Evolutionary conservation across 2,329 filamentous ascomycete species (phyloP).

Genomic region (Colletotrichum sp.): DNA sequence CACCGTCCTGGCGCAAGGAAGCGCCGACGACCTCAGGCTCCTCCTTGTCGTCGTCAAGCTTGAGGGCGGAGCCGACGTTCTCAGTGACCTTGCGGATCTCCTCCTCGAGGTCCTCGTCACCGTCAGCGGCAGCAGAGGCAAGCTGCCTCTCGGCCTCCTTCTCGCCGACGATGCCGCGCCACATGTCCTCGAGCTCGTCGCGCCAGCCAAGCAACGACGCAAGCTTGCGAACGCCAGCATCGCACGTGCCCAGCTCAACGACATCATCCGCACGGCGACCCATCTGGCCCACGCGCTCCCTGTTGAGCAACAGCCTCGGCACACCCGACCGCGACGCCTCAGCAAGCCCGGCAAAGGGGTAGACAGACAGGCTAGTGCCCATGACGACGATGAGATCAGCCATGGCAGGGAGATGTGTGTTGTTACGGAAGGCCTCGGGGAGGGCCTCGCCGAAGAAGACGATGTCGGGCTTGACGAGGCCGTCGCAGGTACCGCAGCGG

Average conservation of each 20-base stretch:
- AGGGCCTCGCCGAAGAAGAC: constrained; percentile 88
- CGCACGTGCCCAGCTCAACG: constrained; percentile 80
- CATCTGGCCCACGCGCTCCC: constrained; percentile 80
- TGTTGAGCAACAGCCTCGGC: constrained; percentile 87
- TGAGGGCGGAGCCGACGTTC: constrained; percentile 37
- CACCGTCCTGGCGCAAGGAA: neutral
- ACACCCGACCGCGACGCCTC: constrained; percentile 62
- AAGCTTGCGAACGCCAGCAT: constrained; percentile 78
- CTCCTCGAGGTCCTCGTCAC: constrained; percentile 42
- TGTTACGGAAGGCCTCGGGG: constrained; percentile 38
- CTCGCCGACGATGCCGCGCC: constrained; percentile 71
- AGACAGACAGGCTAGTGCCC: constrained; percentile 86
- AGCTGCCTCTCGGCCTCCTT: constrained; percentile 58
- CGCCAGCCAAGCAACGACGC: constrained; percentile 85
- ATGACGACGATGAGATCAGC: constrained; percentile 85
- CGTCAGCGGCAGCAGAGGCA: constrained; percentile 33
- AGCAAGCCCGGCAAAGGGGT: constrained; percentile 87
- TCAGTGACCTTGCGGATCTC: constrained; percentile 47
- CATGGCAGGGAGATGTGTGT: constrained; percentile 52
- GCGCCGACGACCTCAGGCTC: neutral
- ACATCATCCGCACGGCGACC: constrained; percentile 86
- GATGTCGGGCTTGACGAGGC: constrained; percentile 91
- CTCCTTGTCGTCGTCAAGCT: constrained; percentile 30
- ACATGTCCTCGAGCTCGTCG: constrained; percentile 79
- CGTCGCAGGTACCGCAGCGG: constrained; percentile 72